phyloP scores from a whole-genome alignment of 176 grass and related monocot species.

The Lolium multiflorum region DNA sequence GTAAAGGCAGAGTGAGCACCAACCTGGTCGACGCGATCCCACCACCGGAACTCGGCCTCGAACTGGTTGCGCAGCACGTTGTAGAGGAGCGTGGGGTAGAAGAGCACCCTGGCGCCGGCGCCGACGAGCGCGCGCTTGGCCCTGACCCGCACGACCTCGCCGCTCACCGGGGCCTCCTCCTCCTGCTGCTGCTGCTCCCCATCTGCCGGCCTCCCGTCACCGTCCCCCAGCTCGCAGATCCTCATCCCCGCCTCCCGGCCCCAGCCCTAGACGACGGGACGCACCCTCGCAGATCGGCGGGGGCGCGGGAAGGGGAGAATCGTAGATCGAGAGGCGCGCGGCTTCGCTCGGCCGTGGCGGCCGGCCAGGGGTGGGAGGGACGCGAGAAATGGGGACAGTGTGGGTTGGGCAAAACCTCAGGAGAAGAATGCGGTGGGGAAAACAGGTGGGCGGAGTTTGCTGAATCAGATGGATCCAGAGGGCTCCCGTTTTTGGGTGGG shows the following conservation, averaged over 20 bases:
- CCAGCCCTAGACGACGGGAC: background rate
- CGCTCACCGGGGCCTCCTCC: conserved; percentile 27
- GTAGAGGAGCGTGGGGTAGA: conserved; percentile 93
- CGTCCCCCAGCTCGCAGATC: conserved; percentile 52
- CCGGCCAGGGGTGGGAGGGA: background rate
- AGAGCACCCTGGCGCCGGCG: conserved; percentile 80
- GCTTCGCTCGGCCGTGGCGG: conserved; percentile 21
- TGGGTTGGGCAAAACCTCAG: conserved; percentile 52
- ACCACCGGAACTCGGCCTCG: conserved; percentile 87
- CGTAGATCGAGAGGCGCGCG: conserved; percentile 32
- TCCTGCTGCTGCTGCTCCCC: conserved; percentile 32
- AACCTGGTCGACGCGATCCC: conserved; percentile 96
- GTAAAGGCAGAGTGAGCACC: background rate
- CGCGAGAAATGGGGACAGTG: conserved; percentile 53
- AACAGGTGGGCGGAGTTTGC: conserved; percentile 48
- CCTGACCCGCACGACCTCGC: conserved; percentile 45
- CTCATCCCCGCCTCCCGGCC: conserved; percentile 34
- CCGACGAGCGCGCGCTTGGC: conserved; percentile 80
- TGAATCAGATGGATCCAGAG: conserved; percentile 28
- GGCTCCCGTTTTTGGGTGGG: conserved; percentile 23
- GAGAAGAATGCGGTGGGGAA: conserved; percentile 17
- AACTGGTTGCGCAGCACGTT: conserved; percentile 90
- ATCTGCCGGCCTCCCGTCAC: conserved; percentile 18
- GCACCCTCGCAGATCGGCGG: conserved; percentile 31
- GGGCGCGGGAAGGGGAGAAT: background rate